Percentiles rank a stretch among this genome's conserved stretches.
Conservation (phyloP, 768 basidiomycete genomes). For the Russula sp. region DNA sequence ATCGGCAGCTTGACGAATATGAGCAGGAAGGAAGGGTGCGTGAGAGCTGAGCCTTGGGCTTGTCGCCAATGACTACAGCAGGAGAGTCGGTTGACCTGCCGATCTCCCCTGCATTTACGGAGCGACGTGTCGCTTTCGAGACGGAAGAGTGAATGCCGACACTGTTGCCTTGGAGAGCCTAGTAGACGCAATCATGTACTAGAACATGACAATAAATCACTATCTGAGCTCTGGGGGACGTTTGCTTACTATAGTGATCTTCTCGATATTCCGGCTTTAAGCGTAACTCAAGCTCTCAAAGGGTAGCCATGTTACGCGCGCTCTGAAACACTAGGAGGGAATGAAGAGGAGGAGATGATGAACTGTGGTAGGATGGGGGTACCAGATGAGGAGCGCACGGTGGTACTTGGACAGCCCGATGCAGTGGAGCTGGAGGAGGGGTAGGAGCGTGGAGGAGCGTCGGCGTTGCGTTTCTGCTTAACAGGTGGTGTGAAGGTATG, state of each 20-base stretch:
- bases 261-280: conserved; percentile 97
- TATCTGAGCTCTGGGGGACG: neutral
- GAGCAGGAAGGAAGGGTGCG: conserved; percentile 61
- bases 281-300: conserved; percentile 95
- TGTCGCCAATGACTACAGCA: conserved; percentile 92
- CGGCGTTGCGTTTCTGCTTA: too few relatives aligned
- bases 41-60: conserved; percentile 88
- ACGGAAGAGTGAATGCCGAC: conserved; percentile 97
- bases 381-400: too few relatives aligned
- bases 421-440: too few relatives aligned
- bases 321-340: too few relatives aligned
- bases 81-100: conserved; percentile 58
- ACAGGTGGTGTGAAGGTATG: too few relatives aligned
- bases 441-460: too few relatives aligned
- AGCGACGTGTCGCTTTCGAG: conserved; percentile 81
- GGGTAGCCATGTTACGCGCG: conserved; percentile 92
- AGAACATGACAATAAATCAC: conserved; percentile 20
- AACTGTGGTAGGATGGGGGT: too few relatives aligned
- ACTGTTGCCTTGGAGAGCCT: conserved; percentile 94
- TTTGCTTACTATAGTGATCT: conserved; percentile 91
- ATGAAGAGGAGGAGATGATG: too few relatives aligned
- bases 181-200: conserved; percentile 98
- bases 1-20: conserved; percentile 68
- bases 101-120: conserved; percentile 51
- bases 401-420: too few relatives aligned